A percentile compares a stretch with the other conserved stretches of the same genome.
phyloP scores from a whole-genome alignment of 2,329 filamentous ascomycete species.

The Periconia digitata region DNA sequence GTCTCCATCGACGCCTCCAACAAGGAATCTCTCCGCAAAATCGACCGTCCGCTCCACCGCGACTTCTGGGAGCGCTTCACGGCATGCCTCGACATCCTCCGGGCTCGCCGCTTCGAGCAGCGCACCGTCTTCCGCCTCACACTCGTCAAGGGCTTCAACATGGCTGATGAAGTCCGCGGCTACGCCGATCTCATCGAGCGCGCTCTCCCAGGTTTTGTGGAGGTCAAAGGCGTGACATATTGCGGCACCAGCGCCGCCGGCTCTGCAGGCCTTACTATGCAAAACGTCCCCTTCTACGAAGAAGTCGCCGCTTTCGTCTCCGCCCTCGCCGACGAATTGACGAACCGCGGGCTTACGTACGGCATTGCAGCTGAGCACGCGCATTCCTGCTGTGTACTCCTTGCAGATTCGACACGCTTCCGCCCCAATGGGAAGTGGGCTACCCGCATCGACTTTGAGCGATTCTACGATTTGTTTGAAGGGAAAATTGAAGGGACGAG shows the following conservation, averaged over 20 bases:
- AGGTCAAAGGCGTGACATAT: slow-evolving; percentile 96
- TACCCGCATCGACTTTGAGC: slow-evolving; percentile 85
- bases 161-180: slow-evolving; percentile 87
- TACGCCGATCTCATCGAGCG: slow-evolving; percentile 88
- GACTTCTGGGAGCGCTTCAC: slow-evolving; percentile 98
- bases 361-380: slow-evolving; percentile 94
- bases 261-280: slow-evolving; percentile 88
- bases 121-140: slow-evolving; percentile 94
- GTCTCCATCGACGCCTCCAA: slow-evolving; percentile 96
- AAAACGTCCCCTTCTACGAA: slow-evolving; percentile 94
- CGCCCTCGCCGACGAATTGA: slow-evolving; percentile 70
- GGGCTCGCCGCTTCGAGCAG: slow-evolving; percentile 79
- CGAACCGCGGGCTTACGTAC: slow-evolving; percentile 72
- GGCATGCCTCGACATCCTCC: slow-evolving; percentile 84
- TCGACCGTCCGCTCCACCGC: slow-evolving; percentile 88
- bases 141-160: slow-evolving; percentile 96
- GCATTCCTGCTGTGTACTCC: slow-evolving; percentile 87
- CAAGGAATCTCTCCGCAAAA: slow-evolving; percentile 80
- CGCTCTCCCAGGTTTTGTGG: slow-evolving; percentile 86
- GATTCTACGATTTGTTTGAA: slow-evolving; percentile 84
- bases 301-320: slow-evolving; percentile 83
- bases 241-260: slow-evolving; percentile 87
- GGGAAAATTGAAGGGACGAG: slow-evolving; percentile 43
- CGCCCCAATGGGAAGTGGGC: slow-evolving; percentile 78
- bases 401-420: slow-evolving; percentile 78